Conservation (phyloP, 257 asterid genomes). For the Penstemon newberryi region DNA sequence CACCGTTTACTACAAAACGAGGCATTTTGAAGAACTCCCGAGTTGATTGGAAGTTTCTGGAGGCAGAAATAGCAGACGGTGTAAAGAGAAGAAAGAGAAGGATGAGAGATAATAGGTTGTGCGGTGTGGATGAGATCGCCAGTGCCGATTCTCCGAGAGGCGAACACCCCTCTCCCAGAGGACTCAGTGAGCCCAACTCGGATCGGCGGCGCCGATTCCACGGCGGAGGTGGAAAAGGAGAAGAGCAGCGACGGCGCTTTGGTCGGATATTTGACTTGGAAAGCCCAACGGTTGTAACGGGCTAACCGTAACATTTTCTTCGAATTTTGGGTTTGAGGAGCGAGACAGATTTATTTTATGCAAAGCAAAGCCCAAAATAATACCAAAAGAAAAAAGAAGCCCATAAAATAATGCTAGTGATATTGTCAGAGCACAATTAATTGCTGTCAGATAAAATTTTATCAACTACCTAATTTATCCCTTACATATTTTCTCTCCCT, state of each 20-base stretch:
- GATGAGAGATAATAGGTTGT: conserved; percentile 60
- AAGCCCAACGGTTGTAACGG: conserved; percentile 39
- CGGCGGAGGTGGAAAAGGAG: conserved; percentile 24
- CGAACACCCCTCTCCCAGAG: conserved; percentile 73
- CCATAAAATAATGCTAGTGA: too few species aligned
- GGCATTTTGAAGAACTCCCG: conserved; percentile 23
- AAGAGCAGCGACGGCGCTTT: conserved; percentile 24
- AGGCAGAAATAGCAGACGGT: conserved; percentile 72
- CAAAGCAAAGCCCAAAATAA: too few species aligned
- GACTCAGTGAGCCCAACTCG: conserved; percentile 46
- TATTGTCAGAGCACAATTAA: too few species aligned
- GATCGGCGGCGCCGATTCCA: conserved; percentile 55
- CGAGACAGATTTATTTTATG: not conserved
- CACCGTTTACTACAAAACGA: conserved; percentile 64
- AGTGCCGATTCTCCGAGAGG: conserved; percentile 53
- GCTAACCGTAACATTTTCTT: conserved; percentile 32
- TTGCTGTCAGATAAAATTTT: too few species aligned
- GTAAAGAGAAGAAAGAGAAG: conserved; percentile 49
- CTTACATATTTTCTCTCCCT: too few species aligned
- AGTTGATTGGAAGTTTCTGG: conserved; percentile 35
- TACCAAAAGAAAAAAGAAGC: too few species aligned
- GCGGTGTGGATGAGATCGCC: conserved; percentile 84
- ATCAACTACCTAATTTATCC: too few species aligned
- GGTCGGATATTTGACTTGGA: conserved; percentile 23
- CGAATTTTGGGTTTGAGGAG: not conserved